Base-by-base conservation (phyloP, 306 rosid species). In the Lathyrus oleraceus region DNA sequence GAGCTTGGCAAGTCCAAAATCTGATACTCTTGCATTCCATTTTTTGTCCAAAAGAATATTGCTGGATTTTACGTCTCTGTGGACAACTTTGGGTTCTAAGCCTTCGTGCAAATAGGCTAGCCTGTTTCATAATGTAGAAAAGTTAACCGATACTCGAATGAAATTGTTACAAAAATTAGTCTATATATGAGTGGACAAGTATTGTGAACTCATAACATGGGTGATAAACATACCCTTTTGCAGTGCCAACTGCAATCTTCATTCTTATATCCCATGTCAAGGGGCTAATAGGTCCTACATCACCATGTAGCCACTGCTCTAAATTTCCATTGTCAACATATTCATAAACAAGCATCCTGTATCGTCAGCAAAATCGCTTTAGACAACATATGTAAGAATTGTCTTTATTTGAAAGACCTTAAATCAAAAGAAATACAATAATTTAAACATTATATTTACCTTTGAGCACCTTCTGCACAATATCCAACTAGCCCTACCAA, bases 251-350 rank as follows among this genome's bases (percentile, higher is more conserved):
- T 15, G 98, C 97, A 67, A 94, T 94, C 86, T 49, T 90, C 90
- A 94, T 87, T 61, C 98, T 78, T 74, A 86, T 73, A 44, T 90
- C 94, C 98, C 98, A 94, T 11, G 95, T 88, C 79, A 94, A 75
- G 81, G 98, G 98, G 52, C 98, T 94, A 74, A 87, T 87, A 48
- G 96, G 87, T 49, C 97, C 97, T 23, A 90, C 91, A 65, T 94
- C 92, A 67, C 98, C 98, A 74, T 94, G 98, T 80, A 94, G 74
- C 98, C 98, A 94, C 75, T 94, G 98, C 86, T 94, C 98, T 87
- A 94, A 81, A 78, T 83, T 94, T 60, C 98, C 97, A 73, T 94
- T 94, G 80, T 94, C 96, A 77, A 94, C 84, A 65, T 85, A 94
- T 76, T 94, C 98, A 61, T 88, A 94, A 63, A 94, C 96, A 48